Conservation (phyloP, 345 rosid genomes). For the Adansonia digitata region DNA sequence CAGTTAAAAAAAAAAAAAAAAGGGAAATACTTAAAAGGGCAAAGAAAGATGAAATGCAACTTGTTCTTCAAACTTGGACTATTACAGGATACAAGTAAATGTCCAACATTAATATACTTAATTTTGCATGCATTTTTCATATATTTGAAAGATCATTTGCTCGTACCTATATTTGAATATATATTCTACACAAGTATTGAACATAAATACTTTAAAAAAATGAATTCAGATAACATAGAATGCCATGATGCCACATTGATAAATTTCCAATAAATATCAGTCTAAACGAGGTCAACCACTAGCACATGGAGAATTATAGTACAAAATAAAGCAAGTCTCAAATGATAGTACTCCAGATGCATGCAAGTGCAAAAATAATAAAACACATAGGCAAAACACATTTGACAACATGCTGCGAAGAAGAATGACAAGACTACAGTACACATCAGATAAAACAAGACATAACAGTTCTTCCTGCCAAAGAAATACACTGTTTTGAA, state of each 20-base stretch:
- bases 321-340: not conserved
- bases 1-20: not conserved
- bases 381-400: not conserved
- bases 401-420: not conserved
- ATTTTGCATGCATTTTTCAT: too few relatives aligned
- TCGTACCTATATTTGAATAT: too few relatives aligned
- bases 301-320: not conserved
- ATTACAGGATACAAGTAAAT: too few relatives aligned
- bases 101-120: too few relatives aligned
- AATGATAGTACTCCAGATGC: not conserved
- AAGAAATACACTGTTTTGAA: not conserved
- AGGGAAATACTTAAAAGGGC: too few relatives aligned
- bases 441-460: not conserved
- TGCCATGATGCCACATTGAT: not conserved
- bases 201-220: too few relatives aligned
- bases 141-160: too few relatives aligned
- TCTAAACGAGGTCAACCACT: not conserved
- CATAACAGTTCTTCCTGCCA: not conserved
- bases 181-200: too few relatives aligned
- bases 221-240: too few relatives aligned
- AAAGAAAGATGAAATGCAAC: not conserved
- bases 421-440: slow-evolving; percentile 3
- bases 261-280: not conserved
- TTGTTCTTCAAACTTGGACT: too few relatives aligned
- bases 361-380: not conserved